Percentiles rank a stretch among this genome's conserved stretches.
These are phyloP conservation scores for Apophysomyces sp. DNA, from an alignment of 371 early-diverging fungal genomes.

Conservation along the genomic window DNA sequence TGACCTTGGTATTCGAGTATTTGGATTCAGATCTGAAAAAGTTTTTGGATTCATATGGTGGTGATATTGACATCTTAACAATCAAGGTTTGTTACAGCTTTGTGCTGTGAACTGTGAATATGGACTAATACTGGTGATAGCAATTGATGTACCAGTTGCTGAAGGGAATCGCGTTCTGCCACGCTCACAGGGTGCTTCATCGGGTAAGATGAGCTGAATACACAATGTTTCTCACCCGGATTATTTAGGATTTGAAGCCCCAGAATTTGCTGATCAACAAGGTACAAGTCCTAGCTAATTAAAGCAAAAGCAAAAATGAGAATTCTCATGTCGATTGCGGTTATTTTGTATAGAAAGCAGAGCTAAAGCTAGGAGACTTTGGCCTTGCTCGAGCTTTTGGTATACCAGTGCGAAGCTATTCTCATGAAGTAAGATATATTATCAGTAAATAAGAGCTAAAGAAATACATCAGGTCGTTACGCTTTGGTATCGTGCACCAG, in stretches of 20 bases:
- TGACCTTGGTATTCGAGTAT: conserved; percentile 95
- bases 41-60: conserved; percentile 82
- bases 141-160: conserved; percentile 83
- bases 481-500: conserved; percentile 97
- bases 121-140: conserved; percentile 23
- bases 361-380: conserved; percentile 96
- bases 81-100: conserved; percentile 59
- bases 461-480: conserved; percentile 71
- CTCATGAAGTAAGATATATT: conserved; percentile 86
- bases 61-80: conserved; percentile 75
- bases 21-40: conserved; percentile 95
- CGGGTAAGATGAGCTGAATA: conserved; percentile 47
- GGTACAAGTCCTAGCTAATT: too few species aligned
- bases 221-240: background rate
- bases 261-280: conserved; percentile 80
- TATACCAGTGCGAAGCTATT: conserved; percentile 95
- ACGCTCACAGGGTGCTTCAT: conserved; percentile 79
- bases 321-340: too few species aligned
- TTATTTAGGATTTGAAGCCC: conserved; percentile 81
- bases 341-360: conserved; percentile 59
- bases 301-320: too few species aligned
- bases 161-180: conserved; percentile 82
- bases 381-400: conserved; percentile 98
- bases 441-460: conserved; percentile 7
- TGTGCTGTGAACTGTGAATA: background rate